Evolutionary conservation across 2,329 filamentous ascomycete genomes (phyloP).

Genomic region (Xylariaceae sp.): DNA sequence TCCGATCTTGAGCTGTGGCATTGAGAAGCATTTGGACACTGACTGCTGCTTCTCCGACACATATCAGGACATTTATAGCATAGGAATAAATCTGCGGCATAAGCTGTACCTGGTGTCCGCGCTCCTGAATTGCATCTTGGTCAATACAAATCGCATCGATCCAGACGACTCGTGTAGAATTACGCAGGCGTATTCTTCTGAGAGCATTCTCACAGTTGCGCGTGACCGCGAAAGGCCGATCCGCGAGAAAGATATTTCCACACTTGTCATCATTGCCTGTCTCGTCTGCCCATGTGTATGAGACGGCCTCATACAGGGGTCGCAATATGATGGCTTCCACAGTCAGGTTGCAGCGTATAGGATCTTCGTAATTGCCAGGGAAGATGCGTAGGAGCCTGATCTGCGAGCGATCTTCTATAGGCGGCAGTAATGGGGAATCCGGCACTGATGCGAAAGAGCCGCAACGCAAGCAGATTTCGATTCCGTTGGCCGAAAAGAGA

Average conservation of each 20-base stretch:
- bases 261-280: not conserved
- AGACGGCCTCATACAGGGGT: constrained; percentile 9
- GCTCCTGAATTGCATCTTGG: constrained; percentile 6
- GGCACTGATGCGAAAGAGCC: constrained; percentile 4
- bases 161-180: constrained; percentile 1
- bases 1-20: no score
- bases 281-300: constrained; percentile 12
- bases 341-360: constrained; percentile 4
- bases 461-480: constrained; percentile 6
- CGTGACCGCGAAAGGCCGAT: constrained; percentile 3
- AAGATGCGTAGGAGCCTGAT: constrained; percentile 6
- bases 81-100: constrained; percentile 11
- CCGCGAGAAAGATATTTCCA: constrained; percentile 2
- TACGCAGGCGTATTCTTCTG: not conserved
- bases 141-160: constrained; percentile 12
- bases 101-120: constrained; percentile 9
- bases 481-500: constrained; percentile 1
- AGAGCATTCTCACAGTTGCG: constrained; percentile 8
- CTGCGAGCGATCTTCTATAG: constrained; percentile 3
- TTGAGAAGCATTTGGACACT: not conserved
- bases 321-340: not conserved
- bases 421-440: not conserved
- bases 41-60: not conserved
- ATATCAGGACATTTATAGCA: constrained; percentile 4
- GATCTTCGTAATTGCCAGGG: constrained; percentile 1